A percentile compares a stretch with the other conserved stretches of the same genome.
These are phyloP conservation scores for Epichloe amarillans DNA, from an alignment of 2,329 filamentous ascomycete genomes.

Conservation along the genomic window DNA sequence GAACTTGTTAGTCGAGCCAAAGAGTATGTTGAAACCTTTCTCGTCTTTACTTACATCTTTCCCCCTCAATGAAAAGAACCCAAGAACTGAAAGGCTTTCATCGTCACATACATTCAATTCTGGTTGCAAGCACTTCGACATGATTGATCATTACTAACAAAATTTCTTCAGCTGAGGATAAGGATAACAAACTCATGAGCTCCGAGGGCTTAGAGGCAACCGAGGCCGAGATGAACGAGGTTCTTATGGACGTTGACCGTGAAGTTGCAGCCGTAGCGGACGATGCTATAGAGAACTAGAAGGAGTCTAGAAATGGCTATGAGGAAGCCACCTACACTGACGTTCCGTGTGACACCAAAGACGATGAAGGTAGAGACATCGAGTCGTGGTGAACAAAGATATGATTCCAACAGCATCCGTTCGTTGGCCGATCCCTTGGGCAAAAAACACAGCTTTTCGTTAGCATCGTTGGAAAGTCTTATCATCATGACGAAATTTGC, in stretches of 20 bases:
- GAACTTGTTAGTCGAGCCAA: constrained; percentile 73
- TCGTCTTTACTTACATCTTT: neutral
- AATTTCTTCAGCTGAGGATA: constrained; percentile 43
- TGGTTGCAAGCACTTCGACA: neutral
- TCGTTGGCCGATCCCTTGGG: no score
- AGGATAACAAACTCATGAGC: constrained; percentile 54
- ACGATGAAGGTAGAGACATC: no score
- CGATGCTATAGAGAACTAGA: constrained; percentile 8
- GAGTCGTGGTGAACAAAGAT: no score
- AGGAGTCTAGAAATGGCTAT: no score
- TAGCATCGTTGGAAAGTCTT: no score
- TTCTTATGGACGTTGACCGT: constrained; percentile 29
- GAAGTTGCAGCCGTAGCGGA: constrained; percentile 17
- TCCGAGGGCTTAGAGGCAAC: constrained; percentile 52
- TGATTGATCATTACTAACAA: neutral
- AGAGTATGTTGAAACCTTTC: constrained; percentile 35
- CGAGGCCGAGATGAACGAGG: constrained; percentile 46
- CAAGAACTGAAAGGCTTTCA: neutral
- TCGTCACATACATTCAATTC: neutral
- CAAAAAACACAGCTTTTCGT: no score
- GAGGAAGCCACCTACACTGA: no score
- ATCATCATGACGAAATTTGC: no score
- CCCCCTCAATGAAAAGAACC: neutral
- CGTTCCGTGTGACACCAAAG: no score
- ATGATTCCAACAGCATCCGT: no score